Evolutionary conservation across 2,329 filamentous ascomycete genomes (phyloP).

Genomic region (Ophiostoma ips): DNA sequence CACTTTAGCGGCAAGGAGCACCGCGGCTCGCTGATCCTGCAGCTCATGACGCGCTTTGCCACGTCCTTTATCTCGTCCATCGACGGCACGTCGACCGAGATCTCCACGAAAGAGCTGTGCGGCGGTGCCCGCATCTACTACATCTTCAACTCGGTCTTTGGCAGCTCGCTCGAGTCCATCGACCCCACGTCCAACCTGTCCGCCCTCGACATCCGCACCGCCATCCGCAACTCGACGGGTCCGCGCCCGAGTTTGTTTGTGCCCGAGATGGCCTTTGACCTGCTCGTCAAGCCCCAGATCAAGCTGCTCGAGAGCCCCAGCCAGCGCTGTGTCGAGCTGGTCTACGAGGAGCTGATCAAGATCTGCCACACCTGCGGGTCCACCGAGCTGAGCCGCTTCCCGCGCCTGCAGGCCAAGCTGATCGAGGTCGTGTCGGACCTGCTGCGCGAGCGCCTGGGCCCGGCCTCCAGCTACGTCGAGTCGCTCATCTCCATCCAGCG

Average conservation of each 20-base stretch:
- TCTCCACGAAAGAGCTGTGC: constrained; percentile 94
- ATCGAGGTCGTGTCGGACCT: constrained; percentile 97
- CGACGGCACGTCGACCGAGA: constrained; percentile 95
- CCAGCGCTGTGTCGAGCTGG: constrained; percentile 91
- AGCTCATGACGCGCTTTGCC: constrained; percentile 96
- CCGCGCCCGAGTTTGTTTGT: constrained; percentile 93
- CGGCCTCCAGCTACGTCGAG: constrained; percentile 81
- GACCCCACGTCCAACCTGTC: constrained; percentile 93
- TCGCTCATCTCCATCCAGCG: constrained; percentile 94
- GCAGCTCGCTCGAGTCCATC: constrained; percentile 88
- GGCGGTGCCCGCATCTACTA: constrained; percentile 94
- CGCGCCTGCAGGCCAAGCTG: constrained; percentile 84
- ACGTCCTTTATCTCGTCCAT: constrained; percentile 98
- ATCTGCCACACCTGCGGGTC: constrained; percentile 98
- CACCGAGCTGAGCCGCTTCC: constrained; percentile 82
- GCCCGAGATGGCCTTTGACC: constrained; percentile 91
- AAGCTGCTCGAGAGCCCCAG: constrained; percentile 90
- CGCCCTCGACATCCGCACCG: constrained; percentile 86
- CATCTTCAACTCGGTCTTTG: constrained; percentile 98
- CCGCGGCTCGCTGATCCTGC: constrained; percentile 82
- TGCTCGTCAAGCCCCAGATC: constrained; percentile 96
- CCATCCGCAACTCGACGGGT: constrained; percentile 94
- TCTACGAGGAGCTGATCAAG: constrained; percentile 98
- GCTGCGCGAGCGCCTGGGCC: constrained; percentile 79
- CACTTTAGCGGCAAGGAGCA: constrained; percentile 97